Base-by-base conservation (phyloP, 768 basidiomycete genomes). In the Collybiopsis confluens region DNA sequence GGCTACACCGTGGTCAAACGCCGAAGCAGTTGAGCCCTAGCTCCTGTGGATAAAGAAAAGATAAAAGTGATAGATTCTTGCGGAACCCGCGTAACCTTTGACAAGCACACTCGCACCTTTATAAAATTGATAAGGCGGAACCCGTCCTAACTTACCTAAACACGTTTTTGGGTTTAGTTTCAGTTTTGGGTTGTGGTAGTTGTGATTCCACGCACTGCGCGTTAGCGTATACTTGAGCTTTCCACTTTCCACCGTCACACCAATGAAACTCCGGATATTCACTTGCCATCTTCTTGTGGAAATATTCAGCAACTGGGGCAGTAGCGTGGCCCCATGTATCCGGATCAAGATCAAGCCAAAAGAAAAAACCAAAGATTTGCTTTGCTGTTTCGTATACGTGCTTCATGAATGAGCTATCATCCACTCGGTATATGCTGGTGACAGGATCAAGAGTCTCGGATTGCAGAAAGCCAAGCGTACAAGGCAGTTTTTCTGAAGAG, bases 171-270 rank as follows among this genome's bases (percentile, higher is more conserved):
- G n/a, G n/a, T n/a, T n/a, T n/a, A n/a, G n/a, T n/a, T n/a, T n/a
- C n/a, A n/a, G n/a, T n/a, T n/a, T n/a, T n/a, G n/a, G n/a, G n/a
- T n/a, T n/a, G n/a, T n/a, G n/a, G n/a, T n/a, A n/a, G n/a, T n/a
- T n/a, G n/a, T n/a, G n/a, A n/a, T n/a, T n/a, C n/a, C n/a, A n/a
- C n/a, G n/a, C n/a, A 46, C 16, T 46, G 27, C 13, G 11, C 18
- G 5, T 8, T 30, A 15, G 45, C 45, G 30, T 46, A 46, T 3
- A 46, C 15, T 13, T 27, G 30, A 11, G 48, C 37, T 20, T 50
- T 50, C 48, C 48, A 50, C 21, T 27, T 21, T 24, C 48, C 48
- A 27, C 38, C 48, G 24, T 50, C 24, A 27, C 48, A 50, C n/a
- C 7, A 37, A 23, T 21, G 5, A 35, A 50, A 13, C 23, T 37